phyloP scores from a whole-genome alignment of 75 land plant genomes.

The Pinus taeda region DNA sequence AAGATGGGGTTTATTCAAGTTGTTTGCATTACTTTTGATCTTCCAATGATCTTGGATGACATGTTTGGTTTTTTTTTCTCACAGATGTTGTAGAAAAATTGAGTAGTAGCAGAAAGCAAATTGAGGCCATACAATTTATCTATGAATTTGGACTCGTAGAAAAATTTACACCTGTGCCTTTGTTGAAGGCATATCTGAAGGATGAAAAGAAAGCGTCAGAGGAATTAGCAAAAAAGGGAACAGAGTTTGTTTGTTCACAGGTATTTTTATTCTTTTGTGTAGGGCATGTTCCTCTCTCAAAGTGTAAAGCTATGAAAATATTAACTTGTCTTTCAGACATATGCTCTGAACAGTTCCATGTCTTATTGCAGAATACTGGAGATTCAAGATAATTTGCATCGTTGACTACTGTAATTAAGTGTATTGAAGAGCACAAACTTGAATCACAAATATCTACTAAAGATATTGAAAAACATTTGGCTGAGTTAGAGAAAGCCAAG shows the following conservation, averaged over 20 bases:
- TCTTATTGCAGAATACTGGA: conserved; percentile 44
- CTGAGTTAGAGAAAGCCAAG: conserved; percentile 39
- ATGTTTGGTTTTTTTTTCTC: background rate
- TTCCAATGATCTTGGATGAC: conserved; percentile 2
- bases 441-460: conserved; percentile 33
- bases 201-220: conserved; percentile 40
- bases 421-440: conserved; percentile 51
- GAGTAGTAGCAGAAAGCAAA: conserved; percentile 49
- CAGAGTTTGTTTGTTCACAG: conserved; percentile 25
- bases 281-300: too few species aligned
- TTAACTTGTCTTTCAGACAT: background rate
- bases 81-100: conserved; percentile 63
- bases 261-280: conserved; percentile 16
- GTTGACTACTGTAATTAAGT: conserved; percentile 38
- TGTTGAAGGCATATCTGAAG: conserved; percentile 51
- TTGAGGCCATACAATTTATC: too few species aligned
- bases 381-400: conserved; percentile 42
- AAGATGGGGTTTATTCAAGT: too few species aligned
- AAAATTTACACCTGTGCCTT: conserved; percentile 57
- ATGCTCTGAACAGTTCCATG: background rate
- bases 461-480: too few species aligned
- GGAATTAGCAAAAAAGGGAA: conserved; percentile 29
- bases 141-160: conserved; percentile 53
- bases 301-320: background rate
- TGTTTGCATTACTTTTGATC: too few species aligned